Evolutionary conservation across 2,329 filamentous ascomycete species (phyloP), one percentile per base, ranked within the genome.

Genomic region (Colletotrichum gigasporum): DNA sequence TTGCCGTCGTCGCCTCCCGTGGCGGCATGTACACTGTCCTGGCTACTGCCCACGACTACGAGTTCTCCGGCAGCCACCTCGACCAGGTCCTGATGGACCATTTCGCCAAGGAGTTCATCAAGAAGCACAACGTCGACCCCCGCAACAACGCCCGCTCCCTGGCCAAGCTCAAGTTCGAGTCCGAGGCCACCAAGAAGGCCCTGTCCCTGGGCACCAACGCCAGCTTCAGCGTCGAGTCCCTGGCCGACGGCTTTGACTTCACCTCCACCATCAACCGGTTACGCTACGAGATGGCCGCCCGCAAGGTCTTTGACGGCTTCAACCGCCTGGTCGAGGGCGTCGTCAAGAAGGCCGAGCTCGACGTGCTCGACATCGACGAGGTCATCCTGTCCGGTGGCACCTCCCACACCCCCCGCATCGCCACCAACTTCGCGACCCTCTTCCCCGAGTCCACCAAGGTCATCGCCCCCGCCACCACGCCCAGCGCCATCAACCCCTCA

Each of bases 71-170:
- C 74, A 85, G 88, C 34, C 90, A 94, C 69, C 85, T 99, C 61
- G 96, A 99, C 82, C 87, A 96, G 77, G 91, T 95, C 51, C 86
- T 99, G 63, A 92, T 97, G 76, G 95, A 99, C 77, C 91, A 97
- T 84, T 97, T 98, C 72, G 92, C 95, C 71, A 99, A 99, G 86
- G 96, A 99, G 80, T 99, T 99, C 82, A 87, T 96, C 75, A 98
- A 99, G 88, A 97, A 97, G 86, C 88, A 98, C 87, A 91, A 90
- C 82, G 88, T 88, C 62, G 96, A 98, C 78, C 96, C 96, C 20
- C 88, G 94, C 71, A 86, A 90, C 74, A 93, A 96, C 76, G 85
- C 90, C 58, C 90, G 90, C 72, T 91, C 91, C 72, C 82, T 97
- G 71, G 94, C 96, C 66, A 99, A 98, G 86, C 84, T 99, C 70